phyloP scores from a whole-genome alignment of 345 rosid genomes.

The Kandelia obovata region DNA sequence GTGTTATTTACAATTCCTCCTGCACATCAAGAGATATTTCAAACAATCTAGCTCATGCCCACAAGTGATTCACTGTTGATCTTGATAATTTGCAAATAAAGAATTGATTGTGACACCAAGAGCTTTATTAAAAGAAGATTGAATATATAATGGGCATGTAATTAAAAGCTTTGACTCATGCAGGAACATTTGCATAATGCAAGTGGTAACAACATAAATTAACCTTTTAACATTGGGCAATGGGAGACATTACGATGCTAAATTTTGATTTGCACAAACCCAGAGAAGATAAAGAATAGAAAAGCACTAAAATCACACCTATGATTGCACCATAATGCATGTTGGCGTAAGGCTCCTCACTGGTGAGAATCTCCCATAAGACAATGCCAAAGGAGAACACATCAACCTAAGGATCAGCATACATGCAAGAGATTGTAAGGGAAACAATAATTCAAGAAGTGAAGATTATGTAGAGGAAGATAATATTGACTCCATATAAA shows the following conservation, averaged over 20 bases:
- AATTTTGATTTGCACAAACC: too few relatives aligned
- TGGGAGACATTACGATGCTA: too few relatives aligned
- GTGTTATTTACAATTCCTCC: slow-evolving; percentile 84
- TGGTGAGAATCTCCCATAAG: slow-evolving; percentile 86
- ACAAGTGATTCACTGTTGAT: not conserved
- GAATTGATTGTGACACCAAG: too few relatives aligned
- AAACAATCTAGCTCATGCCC: not conserved
- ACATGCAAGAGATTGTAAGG: slow-evolving; percentile 5
- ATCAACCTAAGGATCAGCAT: slow-evolving; percentile 51
- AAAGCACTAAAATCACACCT: slow-evolving; percentile 37
- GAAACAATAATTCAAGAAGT: slow-evolving; percentile 1
- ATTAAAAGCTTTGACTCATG: too few relatives aligned
- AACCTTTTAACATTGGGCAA: too few relatives aligned
- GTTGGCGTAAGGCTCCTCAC: slow-evolving; percentile 82
- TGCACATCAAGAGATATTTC: slow-evolving; percentile 18
- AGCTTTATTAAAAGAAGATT: too few relatives aligned
- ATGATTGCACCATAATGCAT: slow-evolving; percentile 89
- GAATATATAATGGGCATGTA: too few relatives aligned
- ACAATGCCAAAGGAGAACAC: slow-evolving; percentile 81
- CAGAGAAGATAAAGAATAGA: not conserved
- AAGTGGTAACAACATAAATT: too few relatives aligned
- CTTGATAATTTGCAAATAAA: not conserved
- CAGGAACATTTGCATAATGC: too few relatives aligned
- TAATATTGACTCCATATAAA: not conserved
- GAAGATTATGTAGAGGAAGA: not conserved